phyloP scores from a whole-genome alignment of 176 grass and related monocot genomes.

The Phragmites australis region DNA sequence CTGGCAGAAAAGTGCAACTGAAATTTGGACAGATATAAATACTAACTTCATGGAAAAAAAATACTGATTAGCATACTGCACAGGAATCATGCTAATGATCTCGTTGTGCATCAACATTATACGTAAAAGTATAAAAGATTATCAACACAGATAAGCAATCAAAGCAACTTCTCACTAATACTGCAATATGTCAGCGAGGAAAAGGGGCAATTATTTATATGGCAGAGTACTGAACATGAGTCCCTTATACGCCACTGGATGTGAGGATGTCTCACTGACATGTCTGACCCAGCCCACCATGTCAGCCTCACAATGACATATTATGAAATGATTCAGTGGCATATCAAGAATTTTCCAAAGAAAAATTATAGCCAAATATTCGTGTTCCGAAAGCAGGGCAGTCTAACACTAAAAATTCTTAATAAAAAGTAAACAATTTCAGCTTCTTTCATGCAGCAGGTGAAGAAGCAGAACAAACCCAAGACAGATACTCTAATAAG shows the following conservation, averaged over 20 bases:
- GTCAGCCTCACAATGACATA: background rate
- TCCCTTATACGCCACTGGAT: background rate
- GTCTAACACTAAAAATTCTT: slow-evolving; percentile 5
- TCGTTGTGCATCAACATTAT: slow-evolving; percentile 26
- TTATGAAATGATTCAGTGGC: background rate
- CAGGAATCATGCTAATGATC: background rate
- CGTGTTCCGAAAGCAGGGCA: background rate
- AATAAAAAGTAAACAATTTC: slow-evolving; percentile 25
- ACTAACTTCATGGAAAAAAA: background rate
- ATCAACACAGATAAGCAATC: slow-evolving; percentile 5
- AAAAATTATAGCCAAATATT: slow-evolving; percentile 17
- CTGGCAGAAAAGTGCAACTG: background rate
- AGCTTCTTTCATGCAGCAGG: background rate
- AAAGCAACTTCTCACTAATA: background rate
- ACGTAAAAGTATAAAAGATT: slow-evolving; percentile 3
- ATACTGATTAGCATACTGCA: background rate
- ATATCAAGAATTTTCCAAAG: background rate
- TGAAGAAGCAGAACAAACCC: slow-evolving; percentile 19
- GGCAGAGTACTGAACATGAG: no score
- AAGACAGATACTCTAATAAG: slow-evolving; percentile 10
- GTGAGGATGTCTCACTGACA: background rate
- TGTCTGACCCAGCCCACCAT: background rate
- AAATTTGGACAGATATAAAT: slow-evolving; percentile 23
- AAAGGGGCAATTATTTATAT: background rate
- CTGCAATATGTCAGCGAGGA: slow-evolving; percentile 8